These are phyloP conservation scores for Fusarium tricinctum DNA, from an alignment of 2,329 filamentous ascomycete genomes.

Conservation along the genomic window DNA sequence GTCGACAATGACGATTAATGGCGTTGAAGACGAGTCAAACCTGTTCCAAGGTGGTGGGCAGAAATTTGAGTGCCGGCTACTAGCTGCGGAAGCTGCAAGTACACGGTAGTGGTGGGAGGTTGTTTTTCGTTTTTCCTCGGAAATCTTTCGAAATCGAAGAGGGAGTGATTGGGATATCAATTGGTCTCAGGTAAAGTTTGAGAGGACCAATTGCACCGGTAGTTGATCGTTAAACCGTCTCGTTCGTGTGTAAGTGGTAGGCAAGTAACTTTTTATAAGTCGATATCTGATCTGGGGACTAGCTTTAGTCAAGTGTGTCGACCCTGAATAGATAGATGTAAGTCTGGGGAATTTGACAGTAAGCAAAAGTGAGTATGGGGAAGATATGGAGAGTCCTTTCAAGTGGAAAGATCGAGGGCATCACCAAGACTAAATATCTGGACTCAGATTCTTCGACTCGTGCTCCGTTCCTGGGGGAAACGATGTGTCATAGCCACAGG, in stretches of 20 bases:
- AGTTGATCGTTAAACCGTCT: conserved; percentile 18
- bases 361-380: conserved; percentile 34
- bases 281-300: conserved; percentile 24
- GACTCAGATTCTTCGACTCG: conserved; percentile 33
- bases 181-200: conserved; percentile 24
- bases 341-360: conserved; percentile 41
- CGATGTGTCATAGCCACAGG: conserved; percentile 50
- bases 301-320: conserved; percentile 27
- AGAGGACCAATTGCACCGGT: conserved; percentile 12
- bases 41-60: conserved; percentile 38
- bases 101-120: conserved; percentile 14
- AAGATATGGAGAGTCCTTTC: conserved; percentile 44
- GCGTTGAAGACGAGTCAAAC: conserved; percentile 21
- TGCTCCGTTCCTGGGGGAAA: conserved; percentile 42
- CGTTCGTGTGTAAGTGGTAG: conserved; percentile 35
- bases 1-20: conserved; percentile 36
- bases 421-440: conserved; percentile 49
- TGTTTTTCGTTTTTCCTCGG: conserved; percentile 30
- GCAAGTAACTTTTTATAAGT: conserved; percentile 28
- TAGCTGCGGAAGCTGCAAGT: conserved; percentile 21
- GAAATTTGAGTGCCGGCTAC: conserved; percentile 35
- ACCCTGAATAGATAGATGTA: conserved; percentile 27
- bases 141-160: conserved; percentile 13
- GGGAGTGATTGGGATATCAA: conserved; percentile 25
- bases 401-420: conserved; percentile 41